Evolutionary conservation across 2,329 filamentous ascomycete genomes (phyloP), one percentile per base, ranked within the genome.

Genomic region (Hysterium pulicare): DNA sequence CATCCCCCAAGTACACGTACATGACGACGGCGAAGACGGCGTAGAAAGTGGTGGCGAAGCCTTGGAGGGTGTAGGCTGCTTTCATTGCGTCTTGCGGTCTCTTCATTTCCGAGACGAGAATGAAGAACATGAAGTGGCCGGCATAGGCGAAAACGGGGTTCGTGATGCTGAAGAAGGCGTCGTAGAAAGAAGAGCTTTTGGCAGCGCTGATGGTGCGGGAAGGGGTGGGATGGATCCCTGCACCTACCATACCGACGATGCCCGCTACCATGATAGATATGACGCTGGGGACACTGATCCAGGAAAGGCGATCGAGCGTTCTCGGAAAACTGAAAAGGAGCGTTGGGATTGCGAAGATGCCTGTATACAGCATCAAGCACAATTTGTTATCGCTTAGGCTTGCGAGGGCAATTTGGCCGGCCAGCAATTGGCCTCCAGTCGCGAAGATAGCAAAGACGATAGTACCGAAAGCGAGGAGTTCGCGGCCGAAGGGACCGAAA

Each of bases 111-210:
- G 72, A 76, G 30, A 77, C 73, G 24, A 77, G 64, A 35, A 75
- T 69, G 58, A 77, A 77, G 55, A 77, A 78, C 69, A 76, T 74
- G 54, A 76, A 76, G 44, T 77, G 74, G 4, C 73, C 74, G 0
- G 74, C 73, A 52, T 72, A 77, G 0, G 74, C 68, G 45, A 78
- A 78, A 0, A 77, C 74, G 1, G 75, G 74, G 48, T 78, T 77
- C 10, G 71, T 76, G 39, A 77, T 68, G 21, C 62, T 67, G 38
- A 73, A 61, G 42, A 76, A 76, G 1, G 71, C 73, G 1, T 63
- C 57, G 19, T 68, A 68, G 48, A 74, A 76, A 42, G 64, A 44
- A 26, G 62, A 70, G 0, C 65, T 53, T 6, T 63, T 56, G 0
- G 64, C 58, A 3, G 70, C 60, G n/a, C 61, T 58, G 34, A 77